Evolutionary conservation across 129 eudicot species (phyloP).

Genomic region (Tagetes erecta): DNA sequence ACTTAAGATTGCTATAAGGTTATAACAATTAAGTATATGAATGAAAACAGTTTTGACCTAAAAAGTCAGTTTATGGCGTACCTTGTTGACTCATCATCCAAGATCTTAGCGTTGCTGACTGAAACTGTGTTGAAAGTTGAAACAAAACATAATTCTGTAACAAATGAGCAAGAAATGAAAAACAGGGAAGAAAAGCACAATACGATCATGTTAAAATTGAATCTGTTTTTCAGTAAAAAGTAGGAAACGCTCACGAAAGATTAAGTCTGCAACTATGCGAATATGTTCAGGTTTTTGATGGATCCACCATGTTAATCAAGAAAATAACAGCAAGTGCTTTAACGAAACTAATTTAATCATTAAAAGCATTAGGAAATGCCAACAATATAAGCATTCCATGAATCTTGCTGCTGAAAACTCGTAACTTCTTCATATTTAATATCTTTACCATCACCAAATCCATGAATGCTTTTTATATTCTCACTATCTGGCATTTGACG

Average conservation of each 20-base stretch:
- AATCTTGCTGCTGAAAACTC: conserved; percentile 87
- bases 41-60: not conserved
- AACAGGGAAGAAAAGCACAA: not conserved
- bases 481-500: conserved; percentile 85
- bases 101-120: not conserved
- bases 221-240: not conserved
- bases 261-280: conserved; percentile 1
- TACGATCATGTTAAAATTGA: not conserved
- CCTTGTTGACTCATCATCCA: not conserved
- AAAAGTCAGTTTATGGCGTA: not conserved
- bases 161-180: not conserved
- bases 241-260: not conserved
- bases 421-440: conserved; percentile 83
- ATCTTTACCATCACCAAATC: conserved; percentile 65
- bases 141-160: not conserved
- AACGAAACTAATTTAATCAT: not conserved
- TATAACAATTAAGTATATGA: too few species aligned
- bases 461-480: conserved; percentile 60
- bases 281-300: not conserved
- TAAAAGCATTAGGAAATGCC: conserved; percentile 58
- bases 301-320: conserved; percentile 13
- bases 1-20: too few species aligned
- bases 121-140: not conserved
- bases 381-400: conserved; percentile 94
- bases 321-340: conserved; percentile 6